Evolutionary conservation across 192 early-diverging fungal species (phyloP), one percentile per base, ranked within the genome.

Genomic region (Coemansia sp.): DNA sequence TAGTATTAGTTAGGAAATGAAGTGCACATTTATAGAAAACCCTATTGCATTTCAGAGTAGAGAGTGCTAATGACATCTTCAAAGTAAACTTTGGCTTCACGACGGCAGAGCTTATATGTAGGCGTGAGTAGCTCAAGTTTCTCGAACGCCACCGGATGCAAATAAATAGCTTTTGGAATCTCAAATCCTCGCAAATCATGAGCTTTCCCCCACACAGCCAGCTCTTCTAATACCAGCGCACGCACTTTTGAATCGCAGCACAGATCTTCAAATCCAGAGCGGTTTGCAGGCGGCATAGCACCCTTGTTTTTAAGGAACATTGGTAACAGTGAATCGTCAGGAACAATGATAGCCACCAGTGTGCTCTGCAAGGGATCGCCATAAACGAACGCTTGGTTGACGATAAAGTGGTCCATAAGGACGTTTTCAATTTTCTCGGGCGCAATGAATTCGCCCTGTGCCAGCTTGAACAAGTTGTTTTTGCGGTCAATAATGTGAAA

Each of bases 351-450:
- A 9, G 82, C 91, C 0, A 95, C 91, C 24, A 94, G 66, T 2
- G 65, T 71, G 55, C 80, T 84, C 55, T 90, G 80, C 15, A 91
- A 73, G 15, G 90, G 85, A 55, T 95, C 87, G 37, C 93, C 93
- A 53, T 94, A 84, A 14, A 95, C 66, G 60, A 85, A 87, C 13
- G 86, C 73, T 67, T 94, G 91, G 40, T 80, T 81, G 27, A 94
- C 78, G 51, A 88, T 23, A 48, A 85, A 65, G 69, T 81, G 61
- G 61, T 82, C 72, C 50, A 64, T 55, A 66, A 81, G 82, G 17
- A 85, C 57, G 59, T 87, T 86, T 59, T 94, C 93, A 44, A 94
- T 86, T 56, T 86, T 86, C 62, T 97, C 94, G 9, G 90, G 92
- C 2, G 92, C 87, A 9, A 92, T 81, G 55, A 89, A 91, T 71